Conservation (phyloP, 768 basidiomycete species). For the Pleurotus djamor region DNA sequence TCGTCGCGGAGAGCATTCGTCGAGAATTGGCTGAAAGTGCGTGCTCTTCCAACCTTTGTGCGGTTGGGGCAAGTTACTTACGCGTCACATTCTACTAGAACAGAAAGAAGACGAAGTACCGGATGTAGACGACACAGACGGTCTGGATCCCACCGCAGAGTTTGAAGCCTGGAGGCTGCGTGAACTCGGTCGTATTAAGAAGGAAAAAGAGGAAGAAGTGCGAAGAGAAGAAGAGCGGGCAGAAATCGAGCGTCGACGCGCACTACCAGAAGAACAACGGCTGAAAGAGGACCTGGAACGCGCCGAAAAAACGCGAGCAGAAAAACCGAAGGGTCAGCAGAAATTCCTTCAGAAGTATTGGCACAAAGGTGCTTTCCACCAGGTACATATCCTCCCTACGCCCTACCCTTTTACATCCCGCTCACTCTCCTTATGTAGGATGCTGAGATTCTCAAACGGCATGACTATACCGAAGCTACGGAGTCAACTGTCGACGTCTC, state of each 20-base stretch:
- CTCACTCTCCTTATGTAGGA: conserved; percentile 52
- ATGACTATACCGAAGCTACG: conserved; percentile 89
- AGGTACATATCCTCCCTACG: conserved; percentile 40
- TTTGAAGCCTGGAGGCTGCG: conserved; percentile 97
- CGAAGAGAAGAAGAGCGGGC: conserved; percentile 81
- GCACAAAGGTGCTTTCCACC: conserved; percentile 99
- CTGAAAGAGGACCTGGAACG: conserved; percentile 89
- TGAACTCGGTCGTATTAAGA: conserved; percentile 88
- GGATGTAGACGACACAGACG: conserved; percentile 95
- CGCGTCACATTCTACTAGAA: too few species aligned
- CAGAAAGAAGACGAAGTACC: conserved; percentile 83
- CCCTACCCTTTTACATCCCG: background rate
- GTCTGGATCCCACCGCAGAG: conserved; percentile 82
- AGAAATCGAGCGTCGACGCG: conserved; percentile 88
- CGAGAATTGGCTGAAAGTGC: conserved; percentile 90
- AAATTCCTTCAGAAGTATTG: conserved; percentile 98
- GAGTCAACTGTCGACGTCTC: conserved; percentile 87
- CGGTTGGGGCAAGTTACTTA: too few species aligned
- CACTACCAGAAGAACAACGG: conserved; percentile 90
- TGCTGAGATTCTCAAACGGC: conserved; percentile 77
- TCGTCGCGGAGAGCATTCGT: conserved; percentile 93
- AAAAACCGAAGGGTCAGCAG: conserved; percentile 89
- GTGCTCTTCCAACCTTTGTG: conserved; percentile 29
- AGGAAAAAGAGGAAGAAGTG: conserved; percentile 88
- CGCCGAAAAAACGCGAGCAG: conserved; percentile 78